Evolutionary conservation across 106 monocot species (phyloP).

Genomic region (Ottelia alismoides): DNA sequence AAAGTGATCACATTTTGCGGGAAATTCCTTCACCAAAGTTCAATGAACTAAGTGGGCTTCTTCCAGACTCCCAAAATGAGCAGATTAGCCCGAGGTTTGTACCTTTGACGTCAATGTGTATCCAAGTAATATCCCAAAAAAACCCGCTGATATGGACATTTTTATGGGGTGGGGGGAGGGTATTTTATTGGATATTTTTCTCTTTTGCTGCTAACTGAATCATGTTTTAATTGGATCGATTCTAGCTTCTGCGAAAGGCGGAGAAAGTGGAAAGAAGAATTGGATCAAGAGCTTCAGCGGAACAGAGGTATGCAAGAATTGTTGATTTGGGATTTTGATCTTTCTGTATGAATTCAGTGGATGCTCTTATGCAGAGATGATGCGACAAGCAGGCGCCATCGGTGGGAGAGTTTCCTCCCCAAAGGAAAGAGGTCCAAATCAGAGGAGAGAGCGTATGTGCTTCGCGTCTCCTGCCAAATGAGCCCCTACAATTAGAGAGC

Average conservation of each 20-base stretch:
- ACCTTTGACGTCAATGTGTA: neutral
- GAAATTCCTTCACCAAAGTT: slow-evolving; percentile 68
- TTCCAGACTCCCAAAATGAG: slow-evolving; percentile 30
- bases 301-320: slow-evolving; percentile 30
- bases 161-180: neutral
- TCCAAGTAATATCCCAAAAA: neutral
- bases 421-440: slow-evolving; percentile 21
- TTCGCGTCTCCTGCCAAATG: slow-evolving; percentile 15
- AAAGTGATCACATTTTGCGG: slow-evolving; percentile 33
- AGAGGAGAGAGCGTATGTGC: slow-evolving; percentile 28
- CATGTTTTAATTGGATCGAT: slow-evolving; percentile 8
- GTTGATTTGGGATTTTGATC: neutral
- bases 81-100: slow-evolving; percentile 46
- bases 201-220: neutral
- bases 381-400: slow-evolving; percentile 39
- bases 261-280: slow-evolving; percentile 84
- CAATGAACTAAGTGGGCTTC: slow-evolving; percentile 32
- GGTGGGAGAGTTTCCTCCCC: slow-evolving; percentile 34
- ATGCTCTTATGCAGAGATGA: slow-evolving; percentile 21
- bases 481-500: too few relatives aligned
- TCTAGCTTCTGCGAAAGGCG: slow-evolving; percentile 28
- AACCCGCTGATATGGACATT: neutral
- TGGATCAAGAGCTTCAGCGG: slow-evolving; percentile 69
- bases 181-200: neutral
- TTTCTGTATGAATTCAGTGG: neutral